Conservation (phyloP, 768 basidiomycete genomes). For the Boletus subparvulus region DNA sequence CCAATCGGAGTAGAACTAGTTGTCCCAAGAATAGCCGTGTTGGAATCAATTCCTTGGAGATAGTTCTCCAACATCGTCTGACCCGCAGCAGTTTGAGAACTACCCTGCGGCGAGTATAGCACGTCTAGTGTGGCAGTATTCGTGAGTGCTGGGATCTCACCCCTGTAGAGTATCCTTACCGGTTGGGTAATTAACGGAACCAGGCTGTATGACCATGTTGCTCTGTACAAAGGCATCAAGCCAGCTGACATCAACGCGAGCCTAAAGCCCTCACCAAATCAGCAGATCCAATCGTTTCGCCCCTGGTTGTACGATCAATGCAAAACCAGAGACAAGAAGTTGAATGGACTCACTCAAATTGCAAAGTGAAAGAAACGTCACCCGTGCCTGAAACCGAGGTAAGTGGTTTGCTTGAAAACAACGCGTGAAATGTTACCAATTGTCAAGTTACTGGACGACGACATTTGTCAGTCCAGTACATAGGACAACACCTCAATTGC, state of each 20-base stretch:
- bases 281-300: conserved; percentile 56
- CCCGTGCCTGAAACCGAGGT: conserved; percentile 54
- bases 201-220: conserved; percentile 58
- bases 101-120: conserved; percentile 57
- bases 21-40: conserved; percentile 56
- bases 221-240: conserved; percentile 34
- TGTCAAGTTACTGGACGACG: conserved; percentile 34
- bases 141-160: neutral
- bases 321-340: neutral
- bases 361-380: conserved; percentile 59
- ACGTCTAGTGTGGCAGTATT: conserved; percentile 42
- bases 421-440: conserved; percentile 27
- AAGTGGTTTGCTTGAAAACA: conserved; percentile 21
- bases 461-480: neutral
- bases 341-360: conserved; percentile 47
- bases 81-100: conserved; percentile 50
- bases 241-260: neutral
- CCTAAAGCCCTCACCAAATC: conserved; percentile 43
- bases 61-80: conserved; percentile 61
- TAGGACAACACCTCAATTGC: neutral
- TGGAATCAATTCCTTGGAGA: conserved; percentile 59
- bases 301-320: conserved; percentile 32
- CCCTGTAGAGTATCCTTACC: conserved; percentile 31
- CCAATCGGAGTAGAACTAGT: conserved; percentile 55
- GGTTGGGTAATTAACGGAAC: conserved; percentile 55